phyloP scores from a whole-genome alignment of 2,329 filamentous ascomycete genomes.

The Purpureocillium takamizusanense region DNA sequence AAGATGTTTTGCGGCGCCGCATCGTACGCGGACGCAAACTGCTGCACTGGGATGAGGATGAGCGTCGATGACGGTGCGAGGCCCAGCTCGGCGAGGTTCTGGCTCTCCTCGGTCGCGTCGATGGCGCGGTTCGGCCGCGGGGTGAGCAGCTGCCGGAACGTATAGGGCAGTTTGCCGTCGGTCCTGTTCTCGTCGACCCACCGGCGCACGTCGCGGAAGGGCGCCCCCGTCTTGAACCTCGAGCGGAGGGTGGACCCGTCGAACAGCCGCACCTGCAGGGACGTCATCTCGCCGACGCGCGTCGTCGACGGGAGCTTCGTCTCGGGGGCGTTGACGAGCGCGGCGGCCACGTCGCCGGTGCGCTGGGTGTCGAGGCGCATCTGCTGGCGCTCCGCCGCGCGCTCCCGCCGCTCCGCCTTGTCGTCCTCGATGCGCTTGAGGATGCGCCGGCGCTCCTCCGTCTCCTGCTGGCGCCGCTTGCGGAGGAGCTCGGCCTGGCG shows the following conservation, averaged over 20 bases:
- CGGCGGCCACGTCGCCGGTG: constrained; percentile 17
- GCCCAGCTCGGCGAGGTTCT: constrained; percentile 59
- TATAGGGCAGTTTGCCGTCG: constrained; percentile 58
- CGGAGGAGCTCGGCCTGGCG: constrained; percentile 47
- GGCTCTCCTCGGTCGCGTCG: constrained; percentile 63
- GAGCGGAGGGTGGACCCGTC: constrained; percentile 73
- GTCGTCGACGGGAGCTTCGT: constrained; percentile 20
- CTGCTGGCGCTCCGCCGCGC: constrained; percentile 40
- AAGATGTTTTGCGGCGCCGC: constrained; percentile 16
- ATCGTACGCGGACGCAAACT: constrained; percentile 32
- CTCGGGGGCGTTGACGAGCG: constrained; percentile 21
- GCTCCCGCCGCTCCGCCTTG: constrained; percentile 55
- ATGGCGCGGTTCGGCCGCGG: constrained; percentile 69
- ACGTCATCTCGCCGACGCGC: constrained; percentile 23
- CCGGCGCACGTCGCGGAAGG: constrained; percentile 58
- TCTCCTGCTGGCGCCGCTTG: constrained; percentile 55
- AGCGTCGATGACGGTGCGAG: constrained; percentile 74
- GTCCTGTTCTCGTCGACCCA: constrained; percentile 64
- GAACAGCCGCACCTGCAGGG: constrained; percentile 72
- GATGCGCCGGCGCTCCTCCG: constrained; percentile 62
- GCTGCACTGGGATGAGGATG: constrained; percentile 64
- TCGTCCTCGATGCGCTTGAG: constrained; percentile 70
- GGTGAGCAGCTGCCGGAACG: constrained; percentile 74
- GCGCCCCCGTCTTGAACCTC: constrained; percentile 57
- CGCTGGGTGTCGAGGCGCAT: constrained; percentile 22